Conservation (phyloP, 352 stramenopile genomes). For the Pythium dissotocum region DNA sequence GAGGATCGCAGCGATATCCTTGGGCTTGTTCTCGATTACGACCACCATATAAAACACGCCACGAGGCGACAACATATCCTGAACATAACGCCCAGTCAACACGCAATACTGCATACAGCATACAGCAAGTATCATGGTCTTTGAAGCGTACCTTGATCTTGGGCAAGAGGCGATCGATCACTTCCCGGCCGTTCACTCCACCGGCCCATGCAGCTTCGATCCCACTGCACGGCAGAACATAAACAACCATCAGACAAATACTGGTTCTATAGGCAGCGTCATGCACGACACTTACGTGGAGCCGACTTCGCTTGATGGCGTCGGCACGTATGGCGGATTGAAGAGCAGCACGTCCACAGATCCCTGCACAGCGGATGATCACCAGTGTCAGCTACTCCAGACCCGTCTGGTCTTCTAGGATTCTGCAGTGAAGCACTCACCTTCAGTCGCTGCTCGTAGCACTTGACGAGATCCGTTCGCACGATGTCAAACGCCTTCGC, state of each 20-base stretch:
- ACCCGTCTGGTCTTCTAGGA: too few species aligned
- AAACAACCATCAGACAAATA: background rate
- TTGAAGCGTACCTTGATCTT: constrained; percentile 66
- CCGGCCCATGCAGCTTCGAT: constrained; percentile 98
- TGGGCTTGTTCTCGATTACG: constrained; percentile 96
- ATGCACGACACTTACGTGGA: constrained; percentile 55
- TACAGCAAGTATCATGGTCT: background rate
- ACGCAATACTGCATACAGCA: too few species aligned
- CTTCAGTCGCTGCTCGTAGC: constrained; percentile 56
- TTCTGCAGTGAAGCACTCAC: constrained; percentile 19
- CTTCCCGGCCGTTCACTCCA: constrained; percentile 90
- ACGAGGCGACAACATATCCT: constrained; percentile 66
- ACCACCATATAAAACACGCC: constrained; percentile 98
- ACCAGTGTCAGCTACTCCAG: too few species aligned
- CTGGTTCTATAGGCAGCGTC: background rate
- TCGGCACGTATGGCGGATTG: constrained; percentile 99
- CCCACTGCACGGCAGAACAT: constrained; percentile 42
- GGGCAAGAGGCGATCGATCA: constrained; percentile 95
- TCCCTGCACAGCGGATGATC: constrained; percentile 22
- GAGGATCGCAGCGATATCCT: constrained; percentile 89
- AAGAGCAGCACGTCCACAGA: constrained; percentile 96
- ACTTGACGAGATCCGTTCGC: constrained; percentile 84
- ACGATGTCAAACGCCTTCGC: constrained; percentile 71
- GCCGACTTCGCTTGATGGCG: constrained; percentile 93
- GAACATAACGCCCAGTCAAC: background rate